Conservation (phyloP, 1,284 basidiomycete species). For the Phylloporus sp. region DNA sequence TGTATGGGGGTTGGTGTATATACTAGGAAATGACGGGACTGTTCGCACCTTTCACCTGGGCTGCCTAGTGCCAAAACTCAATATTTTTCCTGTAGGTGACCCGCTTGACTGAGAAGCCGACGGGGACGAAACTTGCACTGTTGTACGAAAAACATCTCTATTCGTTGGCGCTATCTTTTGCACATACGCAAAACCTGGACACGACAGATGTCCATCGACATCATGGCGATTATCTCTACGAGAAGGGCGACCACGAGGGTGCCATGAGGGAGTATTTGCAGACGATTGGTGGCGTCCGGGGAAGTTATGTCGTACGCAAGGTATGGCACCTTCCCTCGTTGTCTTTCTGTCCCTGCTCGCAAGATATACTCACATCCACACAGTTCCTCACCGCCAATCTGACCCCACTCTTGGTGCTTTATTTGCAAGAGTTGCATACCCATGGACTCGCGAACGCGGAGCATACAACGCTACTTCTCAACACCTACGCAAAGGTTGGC, state of each 20-base stretch:
- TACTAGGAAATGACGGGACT: constrained; percentile 79
- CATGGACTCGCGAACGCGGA: constrained; percentile 92
- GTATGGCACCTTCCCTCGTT: constrained; percentile 48
- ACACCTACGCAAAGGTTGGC: constrained; percentile 97
- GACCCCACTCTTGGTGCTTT: constrained; percentile 93
- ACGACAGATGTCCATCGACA: constrained; percentile 88
- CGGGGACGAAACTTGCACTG: constrained; percentile 80
- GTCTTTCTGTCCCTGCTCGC: background rate
- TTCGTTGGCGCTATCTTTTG: constrained; percentile 78
- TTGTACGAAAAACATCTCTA: constrained; percentile 83
- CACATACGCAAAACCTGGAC: constrained; percentile 78
- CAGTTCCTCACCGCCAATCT: constrained; percentile 97
- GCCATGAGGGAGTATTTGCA: constrained; percentile 93
- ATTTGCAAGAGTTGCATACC: constrained; percentile 94
- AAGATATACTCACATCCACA: constrained; percentile 11
- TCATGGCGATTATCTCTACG: constrained; percentile 93
- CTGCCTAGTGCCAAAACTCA: background rate
- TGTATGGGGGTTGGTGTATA: constrained; percentile 80
- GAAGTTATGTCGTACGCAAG: constrained; percentile 97
- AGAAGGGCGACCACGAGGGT: constrained; percentile 91
- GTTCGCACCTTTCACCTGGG: constrained; percentile 47
- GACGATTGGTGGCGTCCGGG: constrained; percentile 89
- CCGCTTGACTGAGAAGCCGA: constrained; percentile 82
- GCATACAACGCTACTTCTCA: constrained; percentile 94
- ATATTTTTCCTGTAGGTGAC: constrained; percentile 56